Evolutionary conservation across 257 asterid genomes (phyloP).

Genomic region (Solanum acaule): DNA sequence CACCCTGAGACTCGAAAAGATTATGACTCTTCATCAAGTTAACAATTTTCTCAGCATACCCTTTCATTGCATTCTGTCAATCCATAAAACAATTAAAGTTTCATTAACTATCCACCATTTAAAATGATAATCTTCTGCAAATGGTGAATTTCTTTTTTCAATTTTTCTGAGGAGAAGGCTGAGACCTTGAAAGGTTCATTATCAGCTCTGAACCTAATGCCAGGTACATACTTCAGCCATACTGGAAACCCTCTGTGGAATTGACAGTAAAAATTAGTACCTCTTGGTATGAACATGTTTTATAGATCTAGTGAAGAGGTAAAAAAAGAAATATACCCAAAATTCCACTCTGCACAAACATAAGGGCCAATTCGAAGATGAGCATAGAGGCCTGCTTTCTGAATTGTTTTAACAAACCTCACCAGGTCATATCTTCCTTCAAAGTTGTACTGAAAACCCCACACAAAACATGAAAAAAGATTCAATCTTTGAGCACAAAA

Average conservation of each 20-base stretch:
- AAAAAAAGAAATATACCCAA: constrained; percentile 6
- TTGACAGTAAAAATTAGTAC: neutral
- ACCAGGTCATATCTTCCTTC: constrained; percentile 23
- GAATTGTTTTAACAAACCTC: constrained; percentile 16
- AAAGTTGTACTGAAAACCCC: constrained; percentile 12
- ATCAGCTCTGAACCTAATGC: constrained; percentile 20
- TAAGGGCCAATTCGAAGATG: constrained; percentile 22
- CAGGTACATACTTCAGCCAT: constrained; percentile 23
- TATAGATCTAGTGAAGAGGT: neutral
- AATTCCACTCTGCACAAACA: constrained; percentile 26
- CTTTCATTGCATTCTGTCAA: constrained; percentile 16
- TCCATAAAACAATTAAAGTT: neutral
- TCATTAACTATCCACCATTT: neutral
- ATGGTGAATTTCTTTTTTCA: neutral
- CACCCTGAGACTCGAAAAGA: constrained; percentile 22
- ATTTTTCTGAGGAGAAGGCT: neutral
- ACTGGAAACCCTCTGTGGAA: constrained; percentile 20
- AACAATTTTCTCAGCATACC: constrained; percentile 19
- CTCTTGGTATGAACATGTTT: neutral
- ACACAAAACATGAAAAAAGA: neutral
- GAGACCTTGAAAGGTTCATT: constrained; percentile 23
- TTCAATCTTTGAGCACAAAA: neutral
- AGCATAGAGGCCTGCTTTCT: constrained; percentile 20
- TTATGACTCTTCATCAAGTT: constrained; percentile 18
- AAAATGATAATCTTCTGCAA: neutral